Base-by-base conservation (phyloP, 306 rosid species). In the Potentilla sterilis region DNA sequence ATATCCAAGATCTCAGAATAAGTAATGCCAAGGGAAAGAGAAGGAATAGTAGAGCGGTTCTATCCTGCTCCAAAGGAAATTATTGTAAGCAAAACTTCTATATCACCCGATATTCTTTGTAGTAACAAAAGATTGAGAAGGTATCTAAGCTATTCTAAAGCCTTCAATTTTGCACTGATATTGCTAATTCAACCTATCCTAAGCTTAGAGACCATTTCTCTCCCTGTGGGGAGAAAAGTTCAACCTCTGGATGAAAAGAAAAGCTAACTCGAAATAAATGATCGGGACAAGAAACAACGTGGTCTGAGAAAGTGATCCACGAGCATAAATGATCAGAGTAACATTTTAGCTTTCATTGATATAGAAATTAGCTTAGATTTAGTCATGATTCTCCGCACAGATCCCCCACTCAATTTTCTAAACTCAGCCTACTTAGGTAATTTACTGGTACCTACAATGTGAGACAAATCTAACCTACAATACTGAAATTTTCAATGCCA, bases 21-120 rank as follows among this genome's bases (percentile, higher is more conserved):
- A 96, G 99, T 42, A 96, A 90, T 13, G 59, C 4, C 35, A 91
- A 81, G 5, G 99, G 99, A 76, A 96, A 96, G 77, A 96, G 80
- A 72, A 96, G 93, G 85, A 96, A 96, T 9, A 96, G 96, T 37
- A 90, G 87, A 79, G 99, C 99, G 42, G 99, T 92, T 74, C 87
- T 86, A 78, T 96, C 99, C 99, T 96, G 99, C 78, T 85, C 79
- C 87, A 87, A 83, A 54, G 44, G 66, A 38, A 83, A 72, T 22
- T 59, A 81, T 7, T n/a, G 67, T 70, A 75, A 79, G 63, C 38
- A 9, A 83, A 59, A 42, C 37, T 73, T 71, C 38, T 54, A 55
- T 51, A 44, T 47, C 34, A n/a, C 32, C 61, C 55, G 12, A 74
- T 6, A 35, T 37, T 51, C 12, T 5, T 28, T 16, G 4, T n/a